These are phyloP conservation scores for Allomyces macrogynus DNA, from an alignment of 192 early-diverging fungal genomes.

Conservation along the genomic window DNA sequence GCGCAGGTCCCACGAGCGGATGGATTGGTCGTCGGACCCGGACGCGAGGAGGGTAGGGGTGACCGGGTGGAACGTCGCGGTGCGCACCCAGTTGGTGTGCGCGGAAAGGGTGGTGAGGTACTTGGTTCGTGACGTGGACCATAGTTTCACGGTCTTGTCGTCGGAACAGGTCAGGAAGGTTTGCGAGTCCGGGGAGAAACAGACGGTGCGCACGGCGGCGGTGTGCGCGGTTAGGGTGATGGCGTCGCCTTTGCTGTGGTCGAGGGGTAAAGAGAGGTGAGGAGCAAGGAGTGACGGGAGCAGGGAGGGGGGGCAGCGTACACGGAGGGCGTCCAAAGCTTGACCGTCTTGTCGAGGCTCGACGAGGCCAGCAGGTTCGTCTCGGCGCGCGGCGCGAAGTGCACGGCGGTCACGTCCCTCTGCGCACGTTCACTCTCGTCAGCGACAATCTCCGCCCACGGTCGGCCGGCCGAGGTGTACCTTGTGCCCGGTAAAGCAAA, in stretches of 20 bases:
- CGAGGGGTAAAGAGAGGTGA: too few species aligned
- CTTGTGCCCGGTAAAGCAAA: conserved; percentile 36
- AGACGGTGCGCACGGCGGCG: conserved; percentile 28
- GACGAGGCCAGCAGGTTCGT: conserved; percentile 24
- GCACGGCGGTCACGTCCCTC: background rate
- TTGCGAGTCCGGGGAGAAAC: conserved; percentile 28
- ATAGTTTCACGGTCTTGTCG: conserved; percentile 36
- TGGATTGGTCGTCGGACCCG: conserved; percentile 36
- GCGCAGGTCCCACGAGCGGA: conserved; percentile 32
- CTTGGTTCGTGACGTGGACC: conserved; percentile 31
- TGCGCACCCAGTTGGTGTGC: conserved; percentile 39
- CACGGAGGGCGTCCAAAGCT: conserved; percentile 42
- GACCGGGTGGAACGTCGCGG: conserved; percentile 23
- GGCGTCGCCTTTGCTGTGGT: conserved; percentile 42
- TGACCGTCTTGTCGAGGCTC: conserved; percentile 27
- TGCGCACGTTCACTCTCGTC: background rate
- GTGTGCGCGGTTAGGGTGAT: conserved; percentile 38
- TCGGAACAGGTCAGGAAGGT: conserved; percentile 27
- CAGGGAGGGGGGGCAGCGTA: conserved; percentile 2
- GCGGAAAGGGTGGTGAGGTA: conserved; percentile 32
- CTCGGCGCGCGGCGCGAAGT: background rate
- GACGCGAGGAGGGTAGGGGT: conserved; percentile 26
- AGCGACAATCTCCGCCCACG: too few species aligned
- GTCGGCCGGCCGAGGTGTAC: background rate
- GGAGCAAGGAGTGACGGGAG: too few species aligned